Base-by-base conservation (phyloP, 345 rosid species). In the Durio zibethinus region DNA sequence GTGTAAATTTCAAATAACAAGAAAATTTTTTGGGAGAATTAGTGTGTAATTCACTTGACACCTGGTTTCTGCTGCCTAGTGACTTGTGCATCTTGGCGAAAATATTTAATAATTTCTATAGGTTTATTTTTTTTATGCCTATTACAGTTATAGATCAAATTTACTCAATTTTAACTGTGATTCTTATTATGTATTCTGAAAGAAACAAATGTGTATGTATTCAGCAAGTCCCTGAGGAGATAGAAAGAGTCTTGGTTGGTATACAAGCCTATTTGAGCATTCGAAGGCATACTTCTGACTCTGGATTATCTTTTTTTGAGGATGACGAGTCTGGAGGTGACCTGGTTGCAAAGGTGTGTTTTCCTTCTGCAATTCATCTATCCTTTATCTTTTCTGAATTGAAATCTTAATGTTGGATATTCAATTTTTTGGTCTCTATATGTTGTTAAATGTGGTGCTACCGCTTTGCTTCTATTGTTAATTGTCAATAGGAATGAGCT, bases 201-300 rank as follows among this genome's bases (percentile, higher is more conserved):
- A 48, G 74, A 27, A 61, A 61, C 52, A 74, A 61, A 15, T 61
- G 43, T 48, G 36, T 61, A 29, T 75, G 40, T 20, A 76, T 84
- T 71, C 93, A 97, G 98, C 99, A 97, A 97, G 95, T 88, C 74
- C 97, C 98, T 2, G 98, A 97, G 74, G 99, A 94, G 86, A 88
- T 94, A 81, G 99, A 94, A 76, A 89, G 98, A 68, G 92, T 97
- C 70, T 80, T 97, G 94, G 95, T 77, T 81, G 98, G 98, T 66
- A 79, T 91, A 75, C 89, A 94, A 89, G 97, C 98, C 65, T 97
- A 97, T 83, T 79, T 97, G 89, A 97, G 97, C 90, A 94, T 97
- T 67, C 87, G 97, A 71, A 91, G 83, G 85, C 91, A 86, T 78
- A 85, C 85, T 74, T 84, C 92, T 31, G 90, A 93, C 25, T 82